A percentile compares a stretch with the other conserved stretches of the same genome.
These are phyloP conservation scores for Onygena corvina DNA, from an alignment of 2,329 filamentous ascomycete genomes.

Conservation along the genomic window DNA sequence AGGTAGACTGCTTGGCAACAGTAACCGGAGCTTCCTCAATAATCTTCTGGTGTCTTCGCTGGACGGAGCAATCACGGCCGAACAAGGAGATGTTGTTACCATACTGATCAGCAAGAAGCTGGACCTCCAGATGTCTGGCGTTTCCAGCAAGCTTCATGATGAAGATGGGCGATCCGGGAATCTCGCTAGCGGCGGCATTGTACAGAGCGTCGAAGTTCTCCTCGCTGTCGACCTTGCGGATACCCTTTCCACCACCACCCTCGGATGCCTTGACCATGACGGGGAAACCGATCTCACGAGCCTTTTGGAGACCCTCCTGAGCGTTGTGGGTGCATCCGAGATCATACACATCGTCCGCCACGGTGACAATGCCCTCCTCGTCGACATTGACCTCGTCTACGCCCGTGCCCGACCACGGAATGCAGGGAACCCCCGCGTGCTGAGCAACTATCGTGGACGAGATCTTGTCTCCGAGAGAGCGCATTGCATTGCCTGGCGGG, in stretches of 20 bases:
- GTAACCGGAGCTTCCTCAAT: slow-evolving; percentile 98
- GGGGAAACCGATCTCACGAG: slow-evolving; percentile 86
- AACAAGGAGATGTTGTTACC: slow-evolving; percentile 99
- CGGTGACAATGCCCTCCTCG: slow-evolving; percentile 76
- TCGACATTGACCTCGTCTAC: slow-evolving; percentile 72
- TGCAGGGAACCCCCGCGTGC: slow-evolving; percentile 89
- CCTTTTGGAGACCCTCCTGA: slow-evolving; percentile 77
- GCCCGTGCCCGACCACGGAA: slow-evolving; percentile 97
- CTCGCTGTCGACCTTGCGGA: slow-evolving; percentile 81
- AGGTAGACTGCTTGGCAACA: slow-evolving; percentile 77
- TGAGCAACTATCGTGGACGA: slow-evolving; percentile 98
- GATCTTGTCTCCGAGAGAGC: slow-evolving; percentile 98
- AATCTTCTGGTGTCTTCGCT: slow-evolving; percentile 98
- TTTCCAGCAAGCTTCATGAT: slow-evolving; percentile 99
- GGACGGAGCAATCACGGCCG: slow-evolving; percentile 95
- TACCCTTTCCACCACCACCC: slow-evolving; percentile 97
- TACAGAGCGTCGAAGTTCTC: slow-evolving; percentile 78
- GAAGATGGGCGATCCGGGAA: slow-evolving; percentile 97
- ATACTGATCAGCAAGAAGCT: slow-evolving; percentile 95
- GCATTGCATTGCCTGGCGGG: slow-evolving; percentile 94
- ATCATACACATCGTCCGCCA: slow-evolving; percentile 70
- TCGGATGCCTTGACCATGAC: slow-evolving; percentile 99
- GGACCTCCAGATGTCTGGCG: slow-evolving; percentile 91
- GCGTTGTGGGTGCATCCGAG: slow-evolving; percentile 85
- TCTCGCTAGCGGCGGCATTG: slow-evolving; percentile 92